Evolutionary conservation across 2,329 filamentous ascomycete genomes (phyloP).

Genomic region (Xylariaceae sp.): DNA sequence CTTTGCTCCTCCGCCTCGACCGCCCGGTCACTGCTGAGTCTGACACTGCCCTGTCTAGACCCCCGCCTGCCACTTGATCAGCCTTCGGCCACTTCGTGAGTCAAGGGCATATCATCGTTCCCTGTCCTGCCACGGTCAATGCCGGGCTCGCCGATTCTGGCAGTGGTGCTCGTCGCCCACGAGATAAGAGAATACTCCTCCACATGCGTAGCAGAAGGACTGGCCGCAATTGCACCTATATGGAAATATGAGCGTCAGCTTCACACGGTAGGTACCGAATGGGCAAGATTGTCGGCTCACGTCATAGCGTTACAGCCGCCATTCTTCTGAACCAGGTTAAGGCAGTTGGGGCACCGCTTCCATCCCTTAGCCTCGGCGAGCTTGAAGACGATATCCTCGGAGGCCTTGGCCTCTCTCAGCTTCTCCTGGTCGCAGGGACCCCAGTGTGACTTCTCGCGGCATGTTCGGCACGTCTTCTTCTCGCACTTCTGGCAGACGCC

Average conservation of each 20-base stretch:
- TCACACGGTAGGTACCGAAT: neutral
- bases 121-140: too few species aligned
- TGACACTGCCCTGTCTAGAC: too few species aligned
- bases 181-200: too few species aligned
- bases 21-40: too few species aligned
- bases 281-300: constrained; percentile 4
- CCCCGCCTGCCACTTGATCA: too few species aligned
- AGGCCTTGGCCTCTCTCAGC: neutral
- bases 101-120: too few species aligned
- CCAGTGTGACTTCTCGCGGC: constrained; percentile 14
- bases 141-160: too few species aligned
- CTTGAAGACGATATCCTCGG: constrained; percentile 1
- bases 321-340: constrained; percentile 9
- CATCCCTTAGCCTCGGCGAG: constrained; percentile 11
- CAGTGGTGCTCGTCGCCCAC: too few species aligned
- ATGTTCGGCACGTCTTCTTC: constrained; percentile 12
- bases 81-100: too few species aligned
- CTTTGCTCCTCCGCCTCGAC: too few species aligned
- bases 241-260: constrained; percentile 2
- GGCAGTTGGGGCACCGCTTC: constrained; percentile 16
- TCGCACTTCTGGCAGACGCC: constrained; percentile 8
- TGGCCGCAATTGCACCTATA: constrained; percentile 13
- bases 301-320: constrained; percentile 12
- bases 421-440: constrained; percentile 8
- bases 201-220: constrained; percentile 14